Evolutionary conservation across 2,329 filamentous ascomycete genomes (phyloP).

Genomic region (Cytospora piceicola): DNA sequence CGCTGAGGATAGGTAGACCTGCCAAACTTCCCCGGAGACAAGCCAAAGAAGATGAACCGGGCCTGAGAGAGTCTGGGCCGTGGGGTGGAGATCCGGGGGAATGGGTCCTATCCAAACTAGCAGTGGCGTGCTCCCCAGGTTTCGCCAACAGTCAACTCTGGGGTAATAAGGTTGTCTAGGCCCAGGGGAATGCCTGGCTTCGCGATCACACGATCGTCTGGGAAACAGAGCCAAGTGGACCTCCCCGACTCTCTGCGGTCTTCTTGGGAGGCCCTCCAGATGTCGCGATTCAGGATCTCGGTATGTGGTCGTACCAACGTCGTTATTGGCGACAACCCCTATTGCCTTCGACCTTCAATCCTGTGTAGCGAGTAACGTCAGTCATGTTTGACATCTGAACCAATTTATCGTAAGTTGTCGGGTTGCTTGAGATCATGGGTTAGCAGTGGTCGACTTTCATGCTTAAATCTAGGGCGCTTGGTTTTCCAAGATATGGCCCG

Average conservation of each 20-base stretch:
- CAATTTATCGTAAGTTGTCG: too few species aligned
- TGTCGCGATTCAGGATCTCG: background rate
- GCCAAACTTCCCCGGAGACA: background rate
- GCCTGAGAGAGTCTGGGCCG: too few species aligned
- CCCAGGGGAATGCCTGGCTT: background rate
- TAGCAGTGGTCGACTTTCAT: background rate
- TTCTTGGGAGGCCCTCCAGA: too few species aligned
- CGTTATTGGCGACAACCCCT: background rate
- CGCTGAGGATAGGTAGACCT: background rate
- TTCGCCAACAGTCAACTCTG: background rate
- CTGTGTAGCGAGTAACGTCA: too few species aligned
- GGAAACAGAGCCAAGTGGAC: background rate
- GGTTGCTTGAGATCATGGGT: background rate
- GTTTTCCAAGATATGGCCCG: conserved; percentile 12
- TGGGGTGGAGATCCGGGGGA: background rate
- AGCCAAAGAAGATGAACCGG: background rate
- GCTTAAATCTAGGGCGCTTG: conserved; percentile 11
- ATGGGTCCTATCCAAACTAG: background rate
- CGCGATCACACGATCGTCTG: background rate
- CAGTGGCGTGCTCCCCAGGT: background rate
- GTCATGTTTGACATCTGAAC: too few species aligned
- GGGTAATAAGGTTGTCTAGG: background rate
- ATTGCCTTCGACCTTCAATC: too few species aligned
- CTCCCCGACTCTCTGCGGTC: too few species aligned
- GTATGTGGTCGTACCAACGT: background rate